A percentile compares a stretch with the other conserved stretches of the same genome.
phyloP scores from a whole-genome alignment of 805 yeast species.

The Grigorovia yakushimaensis region DNA sequence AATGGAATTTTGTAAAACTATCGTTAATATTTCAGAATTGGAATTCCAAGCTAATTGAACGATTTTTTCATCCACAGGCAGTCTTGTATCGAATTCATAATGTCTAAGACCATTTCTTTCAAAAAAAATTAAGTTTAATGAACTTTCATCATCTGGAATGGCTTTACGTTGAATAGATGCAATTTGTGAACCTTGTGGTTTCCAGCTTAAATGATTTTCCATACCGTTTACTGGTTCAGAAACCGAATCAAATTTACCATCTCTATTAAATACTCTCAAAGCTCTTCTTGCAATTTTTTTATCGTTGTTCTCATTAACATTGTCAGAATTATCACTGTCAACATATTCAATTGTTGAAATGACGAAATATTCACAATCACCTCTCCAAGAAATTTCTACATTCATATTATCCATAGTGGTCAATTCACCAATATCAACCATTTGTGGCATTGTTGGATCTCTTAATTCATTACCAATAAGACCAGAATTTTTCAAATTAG shows the following conservation, averaged over 20 bases:
- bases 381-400: constrained; percentile 77
- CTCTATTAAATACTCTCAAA: constrained; percentile 71
- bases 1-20: constrained; percentile 51
- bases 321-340: constrained; percentile 26
- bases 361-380: constrained; percentile 81
- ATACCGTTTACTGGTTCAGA: constrained; percentile 84
- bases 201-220: constrained; percentile 72
- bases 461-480: constrained; percentile 56
- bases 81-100: constrained; percentile 68
- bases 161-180: constrained; percentile 66
- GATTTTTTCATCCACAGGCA: constrained; percentile 43
- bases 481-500: constrained; percentile 45
- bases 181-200: constrained; percentile 81
- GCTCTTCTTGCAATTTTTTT: constrained; percentile 50
- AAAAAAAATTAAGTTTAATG: constrained; percentile 55
- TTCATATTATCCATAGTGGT: constrained; percentile 44
- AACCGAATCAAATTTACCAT: constrained; percentile 68
- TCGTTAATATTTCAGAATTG: constrained; percentile 67
- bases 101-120: constrained; percentile 91
- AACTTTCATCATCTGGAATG: constrained; percentile 33
- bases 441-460: constrained; percentile 83
- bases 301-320: constrained; percentile 18
- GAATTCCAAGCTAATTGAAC: constrained; percentile 65
- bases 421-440: constrained; percentile 57
- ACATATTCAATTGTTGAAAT: constrained; percentile 52